phyloP scores from a whole-genome alignment of 108 stramenopile genomes.

The Skeletonema grethae region DNA sequence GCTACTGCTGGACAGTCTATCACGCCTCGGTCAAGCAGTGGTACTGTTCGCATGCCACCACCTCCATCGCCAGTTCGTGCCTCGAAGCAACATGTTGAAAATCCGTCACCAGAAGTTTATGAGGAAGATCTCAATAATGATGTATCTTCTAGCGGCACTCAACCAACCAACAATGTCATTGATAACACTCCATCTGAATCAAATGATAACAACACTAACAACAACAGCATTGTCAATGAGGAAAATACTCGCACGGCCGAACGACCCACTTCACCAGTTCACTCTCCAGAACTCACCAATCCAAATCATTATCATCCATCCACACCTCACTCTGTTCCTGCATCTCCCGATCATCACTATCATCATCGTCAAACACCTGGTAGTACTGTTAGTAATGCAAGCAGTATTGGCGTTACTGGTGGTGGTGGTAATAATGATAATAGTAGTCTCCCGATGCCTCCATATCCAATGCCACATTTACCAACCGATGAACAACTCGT shows the following conservation, averaged over 20 bases:
- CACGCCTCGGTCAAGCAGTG: neutral
- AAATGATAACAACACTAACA: slow-evolving; percentile 4
- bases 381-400: neutral
- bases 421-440: neutral
- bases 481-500: neutral
- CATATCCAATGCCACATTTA: slow-evolving; percentile 1
- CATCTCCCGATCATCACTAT: slow-evolving; percentile 7
- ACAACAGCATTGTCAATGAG: neutral
- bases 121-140: neutral
- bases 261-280: slow-evolving; percentile 7
- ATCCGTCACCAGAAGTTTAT: neutral
- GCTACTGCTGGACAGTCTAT: neutral
- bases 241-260: slow-evolving; percentile 2
- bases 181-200: neutral
- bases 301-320: neutral
- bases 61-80: neutral
- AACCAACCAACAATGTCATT: neutral
- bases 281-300: no score
- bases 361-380: neutral
- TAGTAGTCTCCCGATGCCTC: slow-evolving; percentile 12
- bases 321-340: slow-evolving; percentile 35
- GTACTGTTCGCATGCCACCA: neutral
- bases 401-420: neutral
- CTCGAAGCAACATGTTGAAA: neutral
- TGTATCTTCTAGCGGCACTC: neutral